These are phyloP conservation scores for Vigna mungo DNA, from an alignment of 306 rosid genomes.

Conservation along the genomic window DNA sequence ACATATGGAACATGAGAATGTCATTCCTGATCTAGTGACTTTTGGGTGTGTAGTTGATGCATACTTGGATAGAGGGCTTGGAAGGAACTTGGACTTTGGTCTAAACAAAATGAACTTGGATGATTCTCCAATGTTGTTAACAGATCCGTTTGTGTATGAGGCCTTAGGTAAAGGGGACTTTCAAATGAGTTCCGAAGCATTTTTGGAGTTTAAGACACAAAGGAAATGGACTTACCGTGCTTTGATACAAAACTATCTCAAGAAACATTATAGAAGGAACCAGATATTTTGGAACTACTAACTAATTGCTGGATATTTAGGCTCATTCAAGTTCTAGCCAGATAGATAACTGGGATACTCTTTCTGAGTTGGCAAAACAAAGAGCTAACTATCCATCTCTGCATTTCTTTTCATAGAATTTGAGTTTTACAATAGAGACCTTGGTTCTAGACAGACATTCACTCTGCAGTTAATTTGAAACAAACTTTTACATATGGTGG, in stretches of 20 bases:
- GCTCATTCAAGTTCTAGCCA: slow-evolving; percentile 27
- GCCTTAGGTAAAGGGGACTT: slow-evolving; percentile 94
- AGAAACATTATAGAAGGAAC: slow-evolving; percentile 67
- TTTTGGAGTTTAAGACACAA: slow-evolving; percentile 64
- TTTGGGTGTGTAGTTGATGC: slow-evolving; percentile 90
- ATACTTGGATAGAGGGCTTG: slow-evolving; percentile 76
- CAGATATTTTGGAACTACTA: slow-evolving; percentile 90
- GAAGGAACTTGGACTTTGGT: slow-evolving; percentile 73
- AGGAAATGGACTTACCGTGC: slow-evolving; percentile 67
- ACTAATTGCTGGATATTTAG: slow-evolving; percentile 19
- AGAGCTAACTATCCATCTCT: neutral
- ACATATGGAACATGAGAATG: slow-evolving; percentile 72
- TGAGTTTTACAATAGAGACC: slow-evolving; percentile 1
- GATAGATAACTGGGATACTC: neutral
- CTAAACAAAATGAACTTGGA: slow-evolving; percentile 67
- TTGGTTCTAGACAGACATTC: slow-evolving; percentile 2
- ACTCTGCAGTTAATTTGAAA: slow-evolving; percentile 17
- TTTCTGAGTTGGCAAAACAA: neutral
- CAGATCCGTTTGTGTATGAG: slow-evolving; percentile 82
- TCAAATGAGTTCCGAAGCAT: slow-evolving; percentile 81
- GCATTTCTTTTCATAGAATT: neutral
- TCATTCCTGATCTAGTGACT: slow-evolving; percentile 84
- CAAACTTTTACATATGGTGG: slow-evolving; percentile 6
- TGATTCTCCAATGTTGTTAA: slow-evolving; percentile 58
- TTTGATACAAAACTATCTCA: slow-evolving; percentile 64